Percentiles rank a stretch among this genome's conserved stretches.
Evolutionary conservation across 2,329 filamentous ascomycete species (phyloP).

Genomic region (Sordariomycetes sp.): DNA sequence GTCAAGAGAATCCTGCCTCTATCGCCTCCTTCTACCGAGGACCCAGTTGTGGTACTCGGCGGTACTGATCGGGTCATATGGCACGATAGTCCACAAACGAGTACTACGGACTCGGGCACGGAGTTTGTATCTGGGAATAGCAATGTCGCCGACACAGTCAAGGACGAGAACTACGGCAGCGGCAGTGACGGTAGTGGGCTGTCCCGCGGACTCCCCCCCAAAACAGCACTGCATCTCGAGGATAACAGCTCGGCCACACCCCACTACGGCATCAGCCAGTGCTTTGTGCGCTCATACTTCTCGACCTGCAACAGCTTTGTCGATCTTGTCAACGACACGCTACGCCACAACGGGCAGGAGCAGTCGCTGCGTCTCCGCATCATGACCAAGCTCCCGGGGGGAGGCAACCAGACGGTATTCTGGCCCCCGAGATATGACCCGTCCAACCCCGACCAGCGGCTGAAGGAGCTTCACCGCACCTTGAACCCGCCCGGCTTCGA

Average conservation of each 20-base stretch:
- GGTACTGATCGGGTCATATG: background rate
- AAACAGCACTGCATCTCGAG: slow-evolving; percentile 29
- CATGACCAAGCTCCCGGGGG: background rate
- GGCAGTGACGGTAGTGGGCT: background rate
- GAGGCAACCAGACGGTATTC: background rate
- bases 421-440: slow-evolving; percentile 3
- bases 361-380: background rate
- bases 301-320: slow-evolving; percentile 38
- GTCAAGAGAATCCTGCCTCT: slow-evolving; percentile 46
- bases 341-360: background rate
- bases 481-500: slow-evolving; percentile 21
- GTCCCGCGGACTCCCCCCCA: background rate
- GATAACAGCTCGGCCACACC: slow-evolving; percentile 24
- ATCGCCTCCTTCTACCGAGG: background rate
- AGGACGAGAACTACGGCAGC: background rate
- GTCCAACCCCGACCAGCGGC: background rate
- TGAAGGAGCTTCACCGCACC: slow-evolving; percentile 18
- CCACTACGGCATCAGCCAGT: slow-evolving; percentile 37
- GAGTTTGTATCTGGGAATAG: background rate
- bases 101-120: too few relatives aligned
- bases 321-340: slow-evolving; percentile 42
- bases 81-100: background rate
- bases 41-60: background rate
- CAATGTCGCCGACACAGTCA: background rate
- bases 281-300: slow-evolving; percentile 41